Evolutionary conservation across 352 stramenopile species (phyloP).

Genomic region (Aphanomyces invadans): DNA sequence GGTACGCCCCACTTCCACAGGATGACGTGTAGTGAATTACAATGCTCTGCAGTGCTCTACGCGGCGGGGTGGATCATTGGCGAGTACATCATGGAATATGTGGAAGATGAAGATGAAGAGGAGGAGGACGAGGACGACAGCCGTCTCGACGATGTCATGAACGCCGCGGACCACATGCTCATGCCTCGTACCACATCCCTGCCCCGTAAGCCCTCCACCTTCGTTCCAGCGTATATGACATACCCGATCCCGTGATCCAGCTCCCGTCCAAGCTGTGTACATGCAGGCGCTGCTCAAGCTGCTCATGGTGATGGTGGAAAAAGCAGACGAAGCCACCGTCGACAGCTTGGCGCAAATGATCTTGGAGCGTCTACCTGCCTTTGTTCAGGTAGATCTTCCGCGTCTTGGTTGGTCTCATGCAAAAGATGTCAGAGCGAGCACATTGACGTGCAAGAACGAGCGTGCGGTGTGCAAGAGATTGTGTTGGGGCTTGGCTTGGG

Average conservation of each 20-base stretch:
- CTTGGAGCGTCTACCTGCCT: constrained; percentile 72
- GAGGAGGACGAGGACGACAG: constrained; percentile 75
- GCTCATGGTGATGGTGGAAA: constrained; percentile 62
- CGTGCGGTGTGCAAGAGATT: constrained; percentile 77
- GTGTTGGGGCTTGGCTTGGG: constrained; percentile 55
- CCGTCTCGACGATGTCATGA: constrained; percentile 81
- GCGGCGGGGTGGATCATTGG: constrained; percentile 96
- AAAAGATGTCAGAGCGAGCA: constrained; percentile 56
- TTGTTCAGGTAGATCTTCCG: constrained; percentile 49
- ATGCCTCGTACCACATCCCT: constrained; percentile 75
- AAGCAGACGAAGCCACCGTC: constrained; percentile 69
- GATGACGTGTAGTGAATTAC: too few species aligned
- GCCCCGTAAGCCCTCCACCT: constrained; percentile 28
- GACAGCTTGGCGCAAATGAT: constrained; percentile 81
- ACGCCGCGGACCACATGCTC: constrained; percentile 73
- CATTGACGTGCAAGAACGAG: constrained; percentile 94
- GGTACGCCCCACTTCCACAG: too few species aligned
- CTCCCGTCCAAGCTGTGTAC: constrained; percentile 90
- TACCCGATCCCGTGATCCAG: too few species aligned
- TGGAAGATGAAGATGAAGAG: constrained; percentile 72
- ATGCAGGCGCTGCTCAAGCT: constrained; percentile 91
- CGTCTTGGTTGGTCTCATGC: background rate
- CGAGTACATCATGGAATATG: constrained; percentile 92
- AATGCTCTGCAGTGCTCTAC: constrained; percentile 67
- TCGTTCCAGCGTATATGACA: too few species aligned